Evolutionary conservation across 2,329 filamentous ascomycete species (phyloP).

Genomic region (Trichoderma sp.): DNA sequence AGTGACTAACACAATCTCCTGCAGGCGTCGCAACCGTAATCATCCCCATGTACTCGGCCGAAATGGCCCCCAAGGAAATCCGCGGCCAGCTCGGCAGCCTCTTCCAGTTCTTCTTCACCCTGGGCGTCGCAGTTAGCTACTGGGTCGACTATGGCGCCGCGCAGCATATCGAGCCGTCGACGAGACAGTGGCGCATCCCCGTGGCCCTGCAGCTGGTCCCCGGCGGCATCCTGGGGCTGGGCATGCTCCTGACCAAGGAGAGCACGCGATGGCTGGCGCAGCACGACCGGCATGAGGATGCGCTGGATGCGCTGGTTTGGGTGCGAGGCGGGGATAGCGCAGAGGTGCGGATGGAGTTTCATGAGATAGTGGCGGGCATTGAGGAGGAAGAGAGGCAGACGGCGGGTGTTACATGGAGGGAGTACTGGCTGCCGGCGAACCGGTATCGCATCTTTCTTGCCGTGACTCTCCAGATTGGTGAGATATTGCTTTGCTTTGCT

Average conservation of each 20-base stretch:
- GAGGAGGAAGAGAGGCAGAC: slow-evolving; percentile 44
- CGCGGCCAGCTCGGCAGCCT: slow-evolving; percentile 42
- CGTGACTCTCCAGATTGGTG: slow-evolving; percentile 48
- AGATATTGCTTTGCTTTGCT: neutral
- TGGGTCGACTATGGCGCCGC: slow-evolving; percentile 48
- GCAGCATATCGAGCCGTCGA: slow-evolving; percentile 36
- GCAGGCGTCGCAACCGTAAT: slow-evolving; percentile 35
- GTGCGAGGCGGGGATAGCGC: slow-evolving; percentile 44
- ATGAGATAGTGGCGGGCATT: slow-evolving; percentile 44
- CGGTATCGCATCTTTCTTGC: slow-evolving; percentile 47
- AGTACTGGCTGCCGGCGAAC: slow-evolving; percentile 44
- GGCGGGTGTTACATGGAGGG: slow-evolving; percentile 45
- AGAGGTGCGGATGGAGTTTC: slow-evolving; percentile 27
- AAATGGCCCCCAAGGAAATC: slow-evolving; percentile 46
- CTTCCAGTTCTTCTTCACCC: slow-evolving; percentile 45
- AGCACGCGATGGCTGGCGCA: slow-evolving; percentile 47
- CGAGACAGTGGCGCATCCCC: slow-evolving; percentile 50
- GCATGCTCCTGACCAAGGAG: slow-evolving; percentile 49
- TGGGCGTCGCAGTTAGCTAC: slow-evolving; percentile 41
- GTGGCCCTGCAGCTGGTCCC: slow-evolving; percentile 47
- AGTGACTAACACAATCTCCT: neutral
- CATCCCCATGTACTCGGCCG: slow-evolving; percentile 45
- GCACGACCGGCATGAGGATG: slow-evolving; percentile 44
- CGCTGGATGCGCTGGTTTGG: slow-evolving; percentile 47
- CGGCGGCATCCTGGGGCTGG: slow-evolving; percentile 44